Conservation (phyloP, 2,329 filamentous ascomycete genomes). For the Fusarium sp. region DNA sequence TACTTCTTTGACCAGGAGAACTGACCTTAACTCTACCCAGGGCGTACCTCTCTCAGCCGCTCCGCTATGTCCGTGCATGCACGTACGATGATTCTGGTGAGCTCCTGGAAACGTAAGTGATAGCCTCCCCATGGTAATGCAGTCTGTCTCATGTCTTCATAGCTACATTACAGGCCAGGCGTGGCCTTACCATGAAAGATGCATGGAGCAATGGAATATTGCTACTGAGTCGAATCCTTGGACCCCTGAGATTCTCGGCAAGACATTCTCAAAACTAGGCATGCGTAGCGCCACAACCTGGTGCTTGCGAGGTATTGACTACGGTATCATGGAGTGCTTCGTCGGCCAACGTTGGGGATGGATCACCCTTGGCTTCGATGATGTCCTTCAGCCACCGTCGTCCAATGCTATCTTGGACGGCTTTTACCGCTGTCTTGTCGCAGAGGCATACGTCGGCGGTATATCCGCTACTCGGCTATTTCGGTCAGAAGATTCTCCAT, state of each 20-base stretch:
- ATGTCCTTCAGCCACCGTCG: background rate
- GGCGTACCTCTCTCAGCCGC: background rate
- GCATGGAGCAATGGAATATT: background rate
- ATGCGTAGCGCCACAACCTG: background rate
- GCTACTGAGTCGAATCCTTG: background rate
- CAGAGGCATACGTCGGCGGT: background rate
- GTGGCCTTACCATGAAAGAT: background rate
- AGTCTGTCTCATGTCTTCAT: background rate
- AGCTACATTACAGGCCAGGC: background rate
- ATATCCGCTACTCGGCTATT: background rate
- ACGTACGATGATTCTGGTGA: background rate
- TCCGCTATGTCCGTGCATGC: background rate
- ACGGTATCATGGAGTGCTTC: background rate
- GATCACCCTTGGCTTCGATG: background rate
- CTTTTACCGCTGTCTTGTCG: background rate
- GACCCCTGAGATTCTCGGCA: background rate
- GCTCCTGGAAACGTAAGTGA: background rate
- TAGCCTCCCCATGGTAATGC: background rate
- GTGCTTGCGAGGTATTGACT: background rate
- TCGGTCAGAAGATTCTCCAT: background rate
- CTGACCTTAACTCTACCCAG: background rate
- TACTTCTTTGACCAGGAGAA: background rate
- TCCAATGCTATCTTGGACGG: background rate
- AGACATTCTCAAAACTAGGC: background rate
- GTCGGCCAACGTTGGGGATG: background rate